Base-by-base conservation (phyloP, 257 asterid genomes). In the Cruciata laevipes region DNA sequence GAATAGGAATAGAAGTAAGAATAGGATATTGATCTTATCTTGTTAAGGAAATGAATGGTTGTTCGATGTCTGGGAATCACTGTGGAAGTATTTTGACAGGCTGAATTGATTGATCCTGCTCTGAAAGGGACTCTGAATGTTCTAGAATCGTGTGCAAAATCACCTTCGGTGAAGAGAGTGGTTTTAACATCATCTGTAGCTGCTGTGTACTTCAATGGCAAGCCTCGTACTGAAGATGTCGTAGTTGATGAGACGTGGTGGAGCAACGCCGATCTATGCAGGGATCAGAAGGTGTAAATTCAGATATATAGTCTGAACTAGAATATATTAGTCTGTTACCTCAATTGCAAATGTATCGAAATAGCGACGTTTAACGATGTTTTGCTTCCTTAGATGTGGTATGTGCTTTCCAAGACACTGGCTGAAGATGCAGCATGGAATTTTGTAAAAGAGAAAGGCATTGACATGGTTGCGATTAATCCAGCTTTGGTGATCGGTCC, bases 341-440 rank as follows among this genome's bases (percentile, higher is more conserved):
- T 37, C 20, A 21, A 13, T 8, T 13, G 38, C 23, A 14, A 42
- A 40, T 53, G 20, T 12, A 51, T 42, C 5, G 51, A 12, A 3
- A 12, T 12, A 42, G 17, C 1, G 49, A n/a, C 3, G 51, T 0
- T 17, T 47, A 47, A 47, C 55, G 16, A 14, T 62, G 20, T 40
- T 30, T 20, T 63, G 24, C 7, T 18, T 56, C n/a, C 61, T 14
- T 78, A 89, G 96, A 73, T 71, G 65, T 89, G 96, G 96, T 89
- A 89, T 62, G 81, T 80, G 40, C 95, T 89, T 63, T 89, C 96
- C 27, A 89, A 89, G 73, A 86, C 91, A 47, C 71, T 89, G 81
- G 95, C 96, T 3, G 96, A 89, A 82, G 91, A 86, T 31, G 95
- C 95, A 73, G 96, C 91, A 1, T 89, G 95, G 91, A 82, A 86